Base-by-base conservation (phyloP, 345 rosid genomes). In the Zanthoxylum bungeanum region DNA sequence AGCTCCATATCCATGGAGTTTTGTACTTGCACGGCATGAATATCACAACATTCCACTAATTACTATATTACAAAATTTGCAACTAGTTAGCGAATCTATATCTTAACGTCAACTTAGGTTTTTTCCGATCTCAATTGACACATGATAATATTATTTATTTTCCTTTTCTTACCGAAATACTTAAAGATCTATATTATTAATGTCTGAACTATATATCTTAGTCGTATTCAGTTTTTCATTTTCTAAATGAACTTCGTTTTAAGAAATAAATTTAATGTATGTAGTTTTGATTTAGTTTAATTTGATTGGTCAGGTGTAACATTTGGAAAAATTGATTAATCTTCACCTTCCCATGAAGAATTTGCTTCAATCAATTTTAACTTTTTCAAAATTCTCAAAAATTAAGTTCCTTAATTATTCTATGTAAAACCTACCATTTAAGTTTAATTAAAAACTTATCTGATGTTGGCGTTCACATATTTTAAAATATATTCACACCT, bases 11-110 rank as follows among this genome's bases (percentile, higher is more conserved):
- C 42, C 51, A 57, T 33, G n/a, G 27, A 33, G 36, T 30, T n/a
- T 42, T 12, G 37, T 3, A 66, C 56, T 28, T 52, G 52, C 39
- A 75, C 65, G 73, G 64, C 77, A 72, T 68, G 70, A 66, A 74
- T 62, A 70, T 67, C 70, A 46, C 60, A 65, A 69, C 81, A 72
- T 78, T 78, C 76, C 83, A 75, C 78, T 79, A 66, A 73, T 67
- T 44, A 34, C 24, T 42, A 56, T 37, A 16, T 22, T 47, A 9
- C 46, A 7, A 53, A 25, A 22, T 1, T 6, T 12, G 36, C 46
- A 42, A 7, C 0, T n/a, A 4, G n/a, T 19, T 14, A 0, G 22
- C 9, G n/a, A n/a, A n/a, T n/a, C n/a, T n/a, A n/a, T n/a, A n/a
- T n/a, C n/a, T n/a, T n/a, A n/a, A n/a, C n/a, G n/a, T n/a, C n/a